phyloP scores from a whole-genome alignment of 164 flowering plant species.

The Annona cherimola region DNA sequence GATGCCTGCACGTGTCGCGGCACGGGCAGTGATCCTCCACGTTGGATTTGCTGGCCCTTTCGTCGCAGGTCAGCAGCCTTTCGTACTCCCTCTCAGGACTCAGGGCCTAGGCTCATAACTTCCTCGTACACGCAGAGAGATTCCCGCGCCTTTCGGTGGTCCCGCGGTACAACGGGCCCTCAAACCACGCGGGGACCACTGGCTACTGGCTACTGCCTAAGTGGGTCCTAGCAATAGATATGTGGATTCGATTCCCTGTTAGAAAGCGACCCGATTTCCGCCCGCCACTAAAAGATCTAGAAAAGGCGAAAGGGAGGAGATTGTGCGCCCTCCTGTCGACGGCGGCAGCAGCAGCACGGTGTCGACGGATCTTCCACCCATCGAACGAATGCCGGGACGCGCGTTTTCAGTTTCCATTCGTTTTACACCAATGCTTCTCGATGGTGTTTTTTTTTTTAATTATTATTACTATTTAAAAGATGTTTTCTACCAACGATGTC shows the following conservation, averaged over 20 bases:
- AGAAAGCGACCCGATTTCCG: background rate
- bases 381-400: no score
- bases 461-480: background rate
- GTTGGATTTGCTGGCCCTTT: no score
- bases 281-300: background rate
- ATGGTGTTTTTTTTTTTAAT: no score
- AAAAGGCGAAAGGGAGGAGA: background rate
- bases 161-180: constrained; percentile 3
- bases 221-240: background rate
- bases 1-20: background rate
- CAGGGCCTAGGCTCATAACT: background rate
- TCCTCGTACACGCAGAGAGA: constrained; percentile 21
- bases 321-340: background rate
- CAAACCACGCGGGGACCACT: constrained; percentile 6
- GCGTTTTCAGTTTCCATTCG: background rate
- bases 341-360: background rate
- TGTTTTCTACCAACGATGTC: background rate
- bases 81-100: constrained; percentile 11
- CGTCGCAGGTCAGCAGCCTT: constrained; percentile 18
- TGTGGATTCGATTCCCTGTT: constrained; percentile 1
- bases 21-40: no score
- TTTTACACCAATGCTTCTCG: no score
- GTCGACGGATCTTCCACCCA: no score
- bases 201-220: background rate
- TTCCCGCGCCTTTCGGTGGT: constrained; percentile 1